These are phyloP conservation scores for Agrocybe praecox DNA, from an alignment of 768 basidiomycete genomes.

Conservation along the genomic window DNA sequence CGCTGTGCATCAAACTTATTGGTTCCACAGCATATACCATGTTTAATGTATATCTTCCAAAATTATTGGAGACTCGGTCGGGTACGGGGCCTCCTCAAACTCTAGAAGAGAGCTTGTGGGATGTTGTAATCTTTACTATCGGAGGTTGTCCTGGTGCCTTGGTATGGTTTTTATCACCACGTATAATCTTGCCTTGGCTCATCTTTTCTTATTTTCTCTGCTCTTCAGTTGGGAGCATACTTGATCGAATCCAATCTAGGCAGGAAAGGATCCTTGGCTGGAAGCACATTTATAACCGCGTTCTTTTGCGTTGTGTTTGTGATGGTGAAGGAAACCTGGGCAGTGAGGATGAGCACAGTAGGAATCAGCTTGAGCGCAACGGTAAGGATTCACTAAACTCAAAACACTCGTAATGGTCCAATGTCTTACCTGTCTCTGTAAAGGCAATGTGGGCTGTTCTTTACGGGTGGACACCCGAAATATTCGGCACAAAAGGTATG, in stretches of 20 bases:
- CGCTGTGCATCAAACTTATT: no score
- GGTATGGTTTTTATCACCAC: constrained; percentile 46
- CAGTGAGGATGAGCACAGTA: constrained; percentile 69
- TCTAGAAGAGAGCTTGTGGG: constrained; percentile 71
- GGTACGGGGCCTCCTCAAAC: constrained; percentile 36
- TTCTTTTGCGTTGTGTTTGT: constrained; percentile 75
- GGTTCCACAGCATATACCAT: constrained; percentile 66
- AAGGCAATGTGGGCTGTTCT: constrained; percentile 88
- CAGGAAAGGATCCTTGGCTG: constrained; percentile 70
- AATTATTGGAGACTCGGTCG: constrained; percentile 69
- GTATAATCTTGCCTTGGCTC: not conserved
- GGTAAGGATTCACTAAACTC: constrained; percentile 31
- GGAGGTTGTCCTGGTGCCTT: constrained; percentile 86
- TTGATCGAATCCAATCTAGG: constrained; percentile 75
- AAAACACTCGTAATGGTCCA: not conserved
- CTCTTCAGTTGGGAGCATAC: constrained; percentile 75
- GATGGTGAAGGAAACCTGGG: constrained; percentile 53
- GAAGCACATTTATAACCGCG: constrained; percentile 76
- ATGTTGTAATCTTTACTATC: constrained; percentile 83
- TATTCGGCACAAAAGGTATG: constrained; percentile 77
- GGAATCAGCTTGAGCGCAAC: constrained; percentile 80
- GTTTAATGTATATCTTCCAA: constrained; percentile 93
- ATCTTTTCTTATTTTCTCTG: not conserved
- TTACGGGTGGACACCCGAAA: constrained; percentile 89
- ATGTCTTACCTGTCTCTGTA: no score